Base-by-base conservation (phyloP, 78 protist genomes). In the Dictyostelium firmibasis region DNA sequence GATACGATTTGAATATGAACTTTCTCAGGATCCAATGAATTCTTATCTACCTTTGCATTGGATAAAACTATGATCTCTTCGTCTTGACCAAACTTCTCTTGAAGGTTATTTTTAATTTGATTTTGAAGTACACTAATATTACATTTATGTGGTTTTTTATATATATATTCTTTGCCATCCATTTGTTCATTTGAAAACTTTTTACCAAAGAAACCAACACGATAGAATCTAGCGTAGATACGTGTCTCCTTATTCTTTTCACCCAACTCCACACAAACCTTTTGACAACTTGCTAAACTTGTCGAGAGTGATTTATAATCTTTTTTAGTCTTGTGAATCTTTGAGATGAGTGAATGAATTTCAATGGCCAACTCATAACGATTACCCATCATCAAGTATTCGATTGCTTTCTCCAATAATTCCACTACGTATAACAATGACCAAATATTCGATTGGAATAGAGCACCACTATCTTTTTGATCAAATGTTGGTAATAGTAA, bases 321-420 rank as follows among this genome's bases (percentile, higher is more conserved):
- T 43, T 81, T 89, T 31, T 89, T 89, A 1, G 88, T 43, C 38
- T 89, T 89, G 7, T 36, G 50, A 33, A 89, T 89, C 18, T 81
- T 81, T 29, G 94, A 89, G 31, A 89, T 81, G 6, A 89, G 57
- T 8, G 86, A 89, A 70, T 89, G 44, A n/a, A 77, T 89, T 81
- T 89, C 94, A 47, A 89, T 89, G 13, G 94, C 94, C 33, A 89
- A 33, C n/a, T 89, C 94, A 69, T 89, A 89, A 57, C 94, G 86
- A 47, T 89, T 81, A 35, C 86, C 72, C 53, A 41, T 41, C 27
- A 41, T 38, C 4, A 72, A 31, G n/a, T 81, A 85, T n/a, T 25
- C 60, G 0, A 89, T 81, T 0, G 94, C 79, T 53, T 89, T 31
- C 10, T 89, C 94, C 3, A 89, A 81, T 5, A 89, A n/a, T 3